phyloP scores from a whole-genome alignment of 2,329 filamentous ascomycete genomes.

The Aspergillus brasiliensis region DNA sequence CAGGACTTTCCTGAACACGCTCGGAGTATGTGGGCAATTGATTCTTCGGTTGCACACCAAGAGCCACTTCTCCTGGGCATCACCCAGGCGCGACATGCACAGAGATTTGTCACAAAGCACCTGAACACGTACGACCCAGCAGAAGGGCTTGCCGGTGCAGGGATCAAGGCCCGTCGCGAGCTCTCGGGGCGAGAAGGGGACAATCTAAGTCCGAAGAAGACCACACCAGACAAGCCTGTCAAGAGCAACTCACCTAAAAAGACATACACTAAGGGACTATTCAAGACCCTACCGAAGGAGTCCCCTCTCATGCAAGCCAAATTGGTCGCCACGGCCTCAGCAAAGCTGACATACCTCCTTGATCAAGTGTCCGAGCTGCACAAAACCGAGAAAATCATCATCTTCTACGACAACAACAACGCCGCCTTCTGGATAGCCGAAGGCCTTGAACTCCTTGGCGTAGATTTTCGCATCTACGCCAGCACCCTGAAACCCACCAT shows the following conservation, averaged over 20 bases:
- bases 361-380: constrained; percentile 71
- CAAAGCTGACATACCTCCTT: constrained; percentile 84
- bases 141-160: constrained; percentile 44
- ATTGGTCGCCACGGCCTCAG: constrained; percentile 78
- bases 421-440: constrained; percentile 83
- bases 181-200: constrained; percentile 25
- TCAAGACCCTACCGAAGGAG: constrained; percentile 33
- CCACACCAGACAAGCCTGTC: constrained; percentile 27
- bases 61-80: constrained; percentile 60
- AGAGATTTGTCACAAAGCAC: constrained; percentile 53
- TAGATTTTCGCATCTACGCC: constrained; percentile 62
- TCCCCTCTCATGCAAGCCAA: constrained; percentile 62
- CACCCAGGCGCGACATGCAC: constrained; percentile 58
- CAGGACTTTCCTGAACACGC: constrained; percentile 65
- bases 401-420: constrained; percentile 91
- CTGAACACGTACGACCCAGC: constrained; percentile 39
- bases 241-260: constrained; percentile 32
- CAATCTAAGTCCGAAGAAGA: constrained; percentile 20
- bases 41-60: constrained; percentile 41
- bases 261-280: constrained; percentile 31
- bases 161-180: constrained; percentile 39
- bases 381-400: constrained; percentile 76
- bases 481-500: constrained; percentile 60
- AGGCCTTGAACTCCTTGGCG: constrained; percentile 70
- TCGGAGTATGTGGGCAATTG: constrained; percentile 68